Base-by-base conservation (phyloP, 805 yeast species). In the Spathaspora girioi region DNA sequence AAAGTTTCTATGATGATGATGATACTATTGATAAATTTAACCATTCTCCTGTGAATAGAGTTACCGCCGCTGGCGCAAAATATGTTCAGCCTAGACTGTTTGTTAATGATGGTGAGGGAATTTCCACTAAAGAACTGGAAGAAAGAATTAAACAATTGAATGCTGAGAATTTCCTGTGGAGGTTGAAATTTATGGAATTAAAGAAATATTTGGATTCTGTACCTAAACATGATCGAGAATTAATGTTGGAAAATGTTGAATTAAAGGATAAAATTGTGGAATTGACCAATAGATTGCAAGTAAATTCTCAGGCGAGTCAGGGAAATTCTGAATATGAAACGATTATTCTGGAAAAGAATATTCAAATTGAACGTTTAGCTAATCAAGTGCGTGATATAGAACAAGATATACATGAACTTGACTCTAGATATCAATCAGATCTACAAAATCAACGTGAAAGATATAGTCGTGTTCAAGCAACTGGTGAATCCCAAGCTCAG, bases 121-220 rank as follows among this genome's bases (percentile, higher is more conserved):
- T 45, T 14, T 49, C 58, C 2, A 48, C 49, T 14, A 50, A 43
- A 43, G 51, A 50, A 20, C 53, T 45, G 46, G 51, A 55, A 14
- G 58, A 53, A 20, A 43, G 48, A n/a, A 47, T 52, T 9, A 51
- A 51, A 12, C 49, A 49, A 7, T 45, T 55, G 27, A 40, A 45
- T 17, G 44, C 49, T 32, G 58, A 55, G 46, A 55, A 55, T 26
- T 47, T 38, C 19, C 48, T 50, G 44, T 51, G 52, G 51, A 43
- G 48, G 42, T 44, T 55, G 5, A 50, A 53, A 23, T 48, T 49
- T n/a, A 41, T 47, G 17, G 52, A 49, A 29, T 43, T 55, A 18
- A 40, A 45, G 26, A 41, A 49, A 10, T 46, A 47, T 14, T 40
- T 55, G 26, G 46, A 53, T 18, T 44, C 48, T 38, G 46, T 52